These are phyloP conservation scores for Tetraselmis striata DNA, from an alignment of 139 green algal species.

Conservation along the genomic window DNA sequence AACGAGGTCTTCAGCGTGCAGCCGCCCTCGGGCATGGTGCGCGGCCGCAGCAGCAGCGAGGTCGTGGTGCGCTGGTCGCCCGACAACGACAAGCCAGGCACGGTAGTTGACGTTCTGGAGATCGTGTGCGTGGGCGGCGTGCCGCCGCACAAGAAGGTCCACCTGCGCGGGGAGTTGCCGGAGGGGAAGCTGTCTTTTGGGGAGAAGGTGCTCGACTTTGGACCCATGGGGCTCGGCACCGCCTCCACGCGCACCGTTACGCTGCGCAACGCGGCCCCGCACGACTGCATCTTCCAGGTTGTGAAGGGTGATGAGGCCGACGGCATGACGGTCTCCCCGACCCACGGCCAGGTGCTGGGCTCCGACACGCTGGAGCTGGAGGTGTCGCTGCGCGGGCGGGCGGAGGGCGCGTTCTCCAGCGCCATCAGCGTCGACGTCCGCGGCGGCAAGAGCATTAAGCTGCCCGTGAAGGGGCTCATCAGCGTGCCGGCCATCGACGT, in stretches of 20 bases:
- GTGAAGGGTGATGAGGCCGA: background rate
- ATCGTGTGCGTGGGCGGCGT: constrained; percentile 2
- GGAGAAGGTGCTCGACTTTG: constrained; percentile 7
- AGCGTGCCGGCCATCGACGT: constrained; percentile 50
- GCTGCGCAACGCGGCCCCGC: constrained; percentile 33
- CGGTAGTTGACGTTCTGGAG: background rate
- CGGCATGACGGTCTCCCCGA: constrained; percentile 28
- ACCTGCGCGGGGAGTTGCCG: constrained; percentile 11
- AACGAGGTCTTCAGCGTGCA: background rate
- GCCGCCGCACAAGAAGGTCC: constrained; percentile 6
- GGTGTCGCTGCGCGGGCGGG: constrained; percentile 26
- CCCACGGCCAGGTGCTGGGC: constrained; percentile 26
- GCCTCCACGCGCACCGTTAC: constrained; percentile 28
- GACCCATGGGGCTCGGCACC: constrained; percentile 20
- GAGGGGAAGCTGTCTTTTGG: constrained; percentile 4
- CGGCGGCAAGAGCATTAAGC: constrained; percentile 43
- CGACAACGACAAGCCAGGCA: background rate
- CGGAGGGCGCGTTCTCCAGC: constrained; percentile 24
- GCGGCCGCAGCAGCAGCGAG: background rate
- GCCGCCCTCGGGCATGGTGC: background rate
- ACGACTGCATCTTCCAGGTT: constrained; percentile 38
- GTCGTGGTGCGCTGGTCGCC: constrained; percentile 8
- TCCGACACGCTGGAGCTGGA: constrained; percentile 47
- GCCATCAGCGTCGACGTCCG: constrained; percentile 43
- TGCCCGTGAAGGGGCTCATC: constrained; percentile 43